Evolutionary conservation across 2,329 filamentous ascomycete species (phyloP).

Genomic region (Escovopsis weberi): DNA sequence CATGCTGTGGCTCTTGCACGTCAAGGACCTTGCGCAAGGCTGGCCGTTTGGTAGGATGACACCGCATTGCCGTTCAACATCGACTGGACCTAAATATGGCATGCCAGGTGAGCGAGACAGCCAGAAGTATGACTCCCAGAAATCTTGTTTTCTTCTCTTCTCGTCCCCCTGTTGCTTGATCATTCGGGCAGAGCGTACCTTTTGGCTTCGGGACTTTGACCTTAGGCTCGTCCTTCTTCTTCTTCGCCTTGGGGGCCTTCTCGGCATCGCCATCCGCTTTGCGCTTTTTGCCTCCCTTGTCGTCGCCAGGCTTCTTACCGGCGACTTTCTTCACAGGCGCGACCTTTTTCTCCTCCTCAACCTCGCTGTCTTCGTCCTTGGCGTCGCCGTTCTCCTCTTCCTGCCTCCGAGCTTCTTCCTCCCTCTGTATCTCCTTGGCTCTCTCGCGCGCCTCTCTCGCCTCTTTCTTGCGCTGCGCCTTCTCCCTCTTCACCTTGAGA

Average conservation of each 20-base stretch:
- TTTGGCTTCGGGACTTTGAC: slow-evolving; percentile 73
- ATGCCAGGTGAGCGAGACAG: not conserved
- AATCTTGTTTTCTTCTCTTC: no score
- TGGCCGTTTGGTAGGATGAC: slow-evolving; percentile 74
- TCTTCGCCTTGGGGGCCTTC: slow-evolving; percentile 76
- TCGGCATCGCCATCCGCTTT: slow-evolving; percentile 65
- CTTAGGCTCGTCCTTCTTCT: slow-evolving; percentile 89
- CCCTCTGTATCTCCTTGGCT: slow-evolving; percentile 45
- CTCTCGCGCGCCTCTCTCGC: slow-evolving; percentile 55
- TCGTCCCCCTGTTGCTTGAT: not conserved
- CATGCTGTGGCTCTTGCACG: slow-evolving; percentile 94
- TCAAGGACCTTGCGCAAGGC: slow-evolving; percentile 75
- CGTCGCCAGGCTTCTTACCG: slow-evolving; percentile 52
- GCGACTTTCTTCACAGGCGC: slow-evolving; percentile 43
- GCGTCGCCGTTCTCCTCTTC: slow-evolving; percentile 33
- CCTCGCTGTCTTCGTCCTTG: slow-evolving; percentile 35
- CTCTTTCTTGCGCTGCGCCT: slow-evolving; percentile 64
- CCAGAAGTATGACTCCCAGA: not conserved
- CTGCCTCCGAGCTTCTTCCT: slow-evolving; percentile 38
- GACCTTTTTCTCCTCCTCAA: slow-evolving; percentile 30
- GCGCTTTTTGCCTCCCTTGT: slow-evolving; percentile 61
- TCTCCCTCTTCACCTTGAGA: slow-evolving; percentile 70
- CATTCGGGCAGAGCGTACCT: slow-evolving; percentile 28
- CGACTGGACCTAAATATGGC: slow-evolving; percentile 51
- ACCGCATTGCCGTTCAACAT: slow-evolving; percentile 88